Base-by-base conservation (phyloP, 495 filamentous ascomycete species). In the Tricharina praecox region DNA sequence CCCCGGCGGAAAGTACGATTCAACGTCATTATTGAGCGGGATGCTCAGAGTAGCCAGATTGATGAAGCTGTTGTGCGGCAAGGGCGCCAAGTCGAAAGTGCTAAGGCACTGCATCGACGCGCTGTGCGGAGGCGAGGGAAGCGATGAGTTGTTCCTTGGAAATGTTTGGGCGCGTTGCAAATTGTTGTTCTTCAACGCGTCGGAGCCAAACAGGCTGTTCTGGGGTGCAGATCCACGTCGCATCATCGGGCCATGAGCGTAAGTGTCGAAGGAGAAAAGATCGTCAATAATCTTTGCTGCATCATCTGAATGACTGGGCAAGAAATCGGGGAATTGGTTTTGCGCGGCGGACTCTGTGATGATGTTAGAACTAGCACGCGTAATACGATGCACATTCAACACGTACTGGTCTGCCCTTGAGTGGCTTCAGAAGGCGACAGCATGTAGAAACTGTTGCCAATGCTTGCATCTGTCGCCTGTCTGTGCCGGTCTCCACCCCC, bases 1-100 rank as follows among this genome's bases (percentile, higher is more conserved):
- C 50, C 53, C 48, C 24, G 66, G 65, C n/a, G 66, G 66, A 46
- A 64, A 62, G 25, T 64, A 59, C 24, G 65, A 63, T 25, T 60
- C 56, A 15, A 32, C 48, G 19, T 60, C 53, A 36, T 54, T 41
- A 26, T 56, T 50, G 8, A 51, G 47, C 47, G 54, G 51, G 39
- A 54, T 59, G 30, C 47, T 60, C 24, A 61, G 47, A 34, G 57
- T 54, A 9, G 58, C 56, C 50, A 61, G 50, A 33, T 58, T 61
- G 24, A 60, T 50, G 45, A 57, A 61, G 45, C 54, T 60, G 20
- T 47, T 42, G 24, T 60, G 56, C 3, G 57, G 52, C 20, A 61
- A 40, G 20, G 58, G 58, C 0, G 58, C 58, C 37, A 61, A 45
- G 45, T 61, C 58, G 41, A 61, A 61, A 11, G 53, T 56, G 41